Evolutionary conservation across 1,139 yeast species (phyloP).

Genomic region (Kodamaea arcana): DNA sequence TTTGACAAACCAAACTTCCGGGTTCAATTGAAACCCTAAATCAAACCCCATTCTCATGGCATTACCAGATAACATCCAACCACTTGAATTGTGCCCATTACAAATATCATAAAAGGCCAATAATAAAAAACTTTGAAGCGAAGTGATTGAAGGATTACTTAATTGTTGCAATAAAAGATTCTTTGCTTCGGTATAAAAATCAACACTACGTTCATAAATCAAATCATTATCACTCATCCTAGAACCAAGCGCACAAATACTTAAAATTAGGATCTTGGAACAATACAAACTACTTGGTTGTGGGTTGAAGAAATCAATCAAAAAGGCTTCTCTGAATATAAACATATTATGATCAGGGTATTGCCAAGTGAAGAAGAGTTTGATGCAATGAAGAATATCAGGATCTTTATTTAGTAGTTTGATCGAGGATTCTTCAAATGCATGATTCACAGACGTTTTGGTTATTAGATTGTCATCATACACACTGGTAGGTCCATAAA

Average conservation of each 20-base stretch:
- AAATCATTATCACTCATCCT: slow-evolving; percentile 43
- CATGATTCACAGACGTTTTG: slow-evolving; percentile 16
- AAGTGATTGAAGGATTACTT: slow-evolving; percentile 39
- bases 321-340: slow-evolving; percentile 61
- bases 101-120: slow-evolving; percentile 57
- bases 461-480: slow-evolving; percentile 34
- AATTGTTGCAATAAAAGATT: slow-evolving; percentile 36
- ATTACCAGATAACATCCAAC: slow-evolving; percentile 60
- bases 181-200: slow-evolving; percentile 48
- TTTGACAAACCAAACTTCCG: slow-evolving; percentile 52
- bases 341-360: slow-evolving; percentile 64
- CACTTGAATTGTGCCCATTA: slow-evolving; percentile 51
- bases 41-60: slow-evolving; percentile 65
- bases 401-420: slow-evolving; percentile 33
- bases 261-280: slow-evolving; percentile 46
- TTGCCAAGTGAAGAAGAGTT: slow-evolving; percentile 59
- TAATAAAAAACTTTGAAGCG: slow-evolving; percentile 46
- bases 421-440: slow-evolving; percentile 21
- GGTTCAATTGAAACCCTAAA: slow-evolving; percentile 60
- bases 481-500: slow-evolving; percentile 52
- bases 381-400: slow-evolving; percentile 46
- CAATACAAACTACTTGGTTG: slow-evolving; percentile 46
- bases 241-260: slow-evolving; percentile 57
- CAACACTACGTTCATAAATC: slow-evolving; percentile 32
- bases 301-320: slow-evolving; percentile 54